Base-by-base conservation (phyloP, 441 rosid genomes). In the Iberis amara region DNA sequence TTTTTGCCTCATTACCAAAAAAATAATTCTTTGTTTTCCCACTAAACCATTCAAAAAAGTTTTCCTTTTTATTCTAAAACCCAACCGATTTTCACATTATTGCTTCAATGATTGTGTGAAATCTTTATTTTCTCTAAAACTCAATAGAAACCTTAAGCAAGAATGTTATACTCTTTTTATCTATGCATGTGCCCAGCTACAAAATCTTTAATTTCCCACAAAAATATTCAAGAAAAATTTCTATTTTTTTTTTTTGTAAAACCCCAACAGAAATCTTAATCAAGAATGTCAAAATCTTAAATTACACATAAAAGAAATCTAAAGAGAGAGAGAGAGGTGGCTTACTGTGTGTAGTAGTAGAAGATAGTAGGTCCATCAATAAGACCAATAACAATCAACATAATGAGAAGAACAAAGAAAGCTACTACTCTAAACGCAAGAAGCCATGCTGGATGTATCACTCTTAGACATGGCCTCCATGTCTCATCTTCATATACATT, bases 361-460 rank as follows among this genome's bases (percentile, higher is more conserved):
- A 74, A 86, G 37, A 88, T 79, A 77, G 73, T 76, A 60, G 74
- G 76, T 35, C 96, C 98, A 68, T 83, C 85, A 5, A 76, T 55
- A 46, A 76, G 47, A 45, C 73, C 72, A 30, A 70, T 71, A 69
- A 66, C 76, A 13, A 68, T 53, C 15, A 83, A 75, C 79, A 83
- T 49, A 8, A 72, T 54, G 28, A 89, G 52, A 44, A 91, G 94
- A 68, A 78, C 79, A 36, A 69, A 35, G 65, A 91, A 85, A 56
- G 91, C 87, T 56, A 66, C 48, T 28, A 78, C 57, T 68, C 98
- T 68, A 49, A 80, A 88, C 59, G 73, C 83, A 38, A 92, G 86
- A 66, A 92, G 73, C 96, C 98, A 92, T 57, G 85, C 95, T 15
- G 96, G 96, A 35, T 83, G 96, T 50, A 92, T 52, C 49, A 82